Base-by-base conservation (phyloP, 305 asterid genomes). In the Rubia balearica region DNA sequence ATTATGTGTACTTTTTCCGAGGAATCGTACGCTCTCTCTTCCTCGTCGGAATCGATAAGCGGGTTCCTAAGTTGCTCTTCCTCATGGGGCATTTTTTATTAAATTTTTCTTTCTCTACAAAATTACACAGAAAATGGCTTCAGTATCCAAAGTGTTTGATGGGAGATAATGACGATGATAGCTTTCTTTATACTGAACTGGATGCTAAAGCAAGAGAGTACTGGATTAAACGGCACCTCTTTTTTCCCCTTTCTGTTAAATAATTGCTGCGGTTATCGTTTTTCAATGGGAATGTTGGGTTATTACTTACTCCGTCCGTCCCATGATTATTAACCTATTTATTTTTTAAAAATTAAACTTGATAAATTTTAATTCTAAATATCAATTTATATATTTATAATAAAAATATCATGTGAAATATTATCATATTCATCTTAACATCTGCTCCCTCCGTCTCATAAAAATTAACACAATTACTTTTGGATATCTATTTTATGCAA, bases 1-100 rank as follows among this genome's bases (percentile, higher is more conserved):
- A 85, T 73, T 73, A 91, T 74, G 80, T 73, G 90, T 63, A 91
- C 78, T 75, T 88, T 91, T 53, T 89, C 96, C 1, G 84, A 53
- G 22, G 79, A 65, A 24, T 82, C 90, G 75, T 89, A 89, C 41
- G 98, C 97, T 2, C 84, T 76, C 59, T 87, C 90, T 48, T 80
- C 83, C 41, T 81, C 79, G 17, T 17, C 63, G 1, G 83, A 72
- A 51, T 85, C 79, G 30, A 73, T 69, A 9, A 78, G 73, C 49
- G 76, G 75, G 61, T 55, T 60, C 24, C 22, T 36, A 8, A 83
- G 79, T 42, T 76, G 79, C 1, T 80, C 86, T 41, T 84, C 87
- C 2, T 72, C 77, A n/a, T 73, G 68, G 74, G 90, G 79, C 96
- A 87, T 87, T 53, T 53, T 22, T 1, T 6, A 53, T 53, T 19